Conservation (phyloP, 495 filamentous ascomycete genomes). For the Annulohypoxylon bovei region DNA sequence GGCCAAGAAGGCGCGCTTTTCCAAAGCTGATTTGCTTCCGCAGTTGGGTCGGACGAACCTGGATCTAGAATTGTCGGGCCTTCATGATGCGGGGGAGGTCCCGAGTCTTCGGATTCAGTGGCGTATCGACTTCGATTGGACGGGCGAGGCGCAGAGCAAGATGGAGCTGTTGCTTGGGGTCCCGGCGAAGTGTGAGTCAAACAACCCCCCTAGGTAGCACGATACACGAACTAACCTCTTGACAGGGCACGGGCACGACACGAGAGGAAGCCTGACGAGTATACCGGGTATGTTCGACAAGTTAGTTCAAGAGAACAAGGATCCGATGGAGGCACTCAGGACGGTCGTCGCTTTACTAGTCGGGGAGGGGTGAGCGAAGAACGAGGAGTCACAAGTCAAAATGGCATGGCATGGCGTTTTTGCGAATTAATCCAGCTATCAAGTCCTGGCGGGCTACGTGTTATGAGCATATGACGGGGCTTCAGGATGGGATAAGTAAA, state of each 20-base stretch:
- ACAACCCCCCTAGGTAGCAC: background rate
- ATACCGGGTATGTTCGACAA: slow-evolving; percentile 63
- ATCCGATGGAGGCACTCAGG: slow-evolving; percentile 62
- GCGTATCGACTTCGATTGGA: slow-evolving; percentile 70
- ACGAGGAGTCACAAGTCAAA: background rate
- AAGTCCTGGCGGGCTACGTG: background rate
- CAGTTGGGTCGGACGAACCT: slow-evolving; percentile 56
- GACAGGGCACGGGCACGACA: slow-evolving; percentile 63
- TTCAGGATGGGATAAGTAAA: background rate
- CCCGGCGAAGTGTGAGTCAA: slow-evolving; percentile 63
- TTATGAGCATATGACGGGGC: slow-evolving; percentile 11
- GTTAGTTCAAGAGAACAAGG: slow-evolving; percentile 58
- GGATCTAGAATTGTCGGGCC: slow-evolving; percentile 50
- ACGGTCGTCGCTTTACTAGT: slow-evolving; percentile 62
- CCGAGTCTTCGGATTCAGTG: slow-evolving; percentile 60
- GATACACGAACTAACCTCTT: slow-evolving; percentile 36
- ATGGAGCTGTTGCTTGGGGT: slow-evolving; percentile 57
- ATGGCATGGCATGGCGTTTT: background rate
- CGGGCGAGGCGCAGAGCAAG: slow-evolving; percentile 66
- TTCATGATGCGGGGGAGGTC: slow-evolving; percentile 24
- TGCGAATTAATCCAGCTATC: background rate
- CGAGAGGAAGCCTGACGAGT: slow-evolving; percentile 55
- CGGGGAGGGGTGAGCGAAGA: slow-evolving; percentile 44
- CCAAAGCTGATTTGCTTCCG: slow-evolving; percentile 47
- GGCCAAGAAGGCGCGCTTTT: slow-evolving; percentile 19